Evolutionary conservation across 2,329 filamentous ascomycete genomes (phyloP).

Genomic region (Lachnellula suecica): DNA sequence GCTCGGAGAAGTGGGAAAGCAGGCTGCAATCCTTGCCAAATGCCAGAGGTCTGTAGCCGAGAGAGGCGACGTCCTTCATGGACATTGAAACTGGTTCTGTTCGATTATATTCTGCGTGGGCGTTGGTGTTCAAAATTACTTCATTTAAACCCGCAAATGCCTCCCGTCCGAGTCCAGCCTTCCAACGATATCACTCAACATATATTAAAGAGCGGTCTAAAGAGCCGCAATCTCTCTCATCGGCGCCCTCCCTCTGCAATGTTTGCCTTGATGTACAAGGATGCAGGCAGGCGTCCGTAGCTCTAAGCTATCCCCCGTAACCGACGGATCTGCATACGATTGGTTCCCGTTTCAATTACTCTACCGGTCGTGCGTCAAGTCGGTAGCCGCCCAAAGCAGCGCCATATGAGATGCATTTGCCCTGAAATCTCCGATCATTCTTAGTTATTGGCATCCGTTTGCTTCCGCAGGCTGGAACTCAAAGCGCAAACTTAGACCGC

Average conservation of each 20-base stretch:
- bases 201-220: conserved; percentile 2
- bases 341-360: too few relatives aligned
- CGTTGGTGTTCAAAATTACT: neutral
- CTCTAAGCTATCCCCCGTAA: too few relatives aligned
- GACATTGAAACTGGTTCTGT: conserved; percentile 18
- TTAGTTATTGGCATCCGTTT: too few relatives aligned
- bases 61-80: conserved; percentile 32
- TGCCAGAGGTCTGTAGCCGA: conserved; percentile 55
- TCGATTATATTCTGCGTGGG: neutral
- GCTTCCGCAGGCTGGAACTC: too few relatives aligned
- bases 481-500: too few relatives aligned
- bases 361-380: too few relatives aligned
- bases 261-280: neutral
- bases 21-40: conserved; percentile 74
- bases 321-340: too few relatives aligned
- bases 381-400: too few relatives aligned
- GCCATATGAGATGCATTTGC: too few relatives aligned
- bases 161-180: neutral
- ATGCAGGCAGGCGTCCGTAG: neutral
- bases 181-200: conserved; percentile 1
- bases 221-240: neutral
- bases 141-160: neutral
- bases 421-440: too few relatives aligned
- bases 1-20: conserved; percentile 75
- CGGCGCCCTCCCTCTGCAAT: neutral